Conservation (phyloP, 345 rosid species). For the Syzygium grande region DNA sequence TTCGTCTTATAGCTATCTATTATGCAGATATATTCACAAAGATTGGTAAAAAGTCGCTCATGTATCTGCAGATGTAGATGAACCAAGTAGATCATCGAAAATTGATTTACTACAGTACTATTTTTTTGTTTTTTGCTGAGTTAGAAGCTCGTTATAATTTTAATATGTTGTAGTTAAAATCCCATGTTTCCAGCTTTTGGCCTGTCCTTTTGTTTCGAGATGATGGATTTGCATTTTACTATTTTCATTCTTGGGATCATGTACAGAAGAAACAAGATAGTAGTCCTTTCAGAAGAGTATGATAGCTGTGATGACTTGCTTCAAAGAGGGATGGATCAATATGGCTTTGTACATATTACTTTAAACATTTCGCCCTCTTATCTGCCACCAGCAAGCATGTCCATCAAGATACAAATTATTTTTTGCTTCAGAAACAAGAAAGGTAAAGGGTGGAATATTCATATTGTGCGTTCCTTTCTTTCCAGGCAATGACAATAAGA, state of each 20-base stretch:
- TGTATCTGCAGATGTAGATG: neutral
- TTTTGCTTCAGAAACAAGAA: neutral
- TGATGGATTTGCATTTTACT: neutral
- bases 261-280: neutral
- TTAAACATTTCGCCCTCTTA: neutral
- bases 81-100: neutral
- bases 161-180: neutral
- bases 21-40: neutral
- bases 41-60: neutral
- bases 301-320: neutral
- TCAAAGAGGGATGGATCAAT: neutral
- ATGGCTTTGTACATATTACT: neutral
- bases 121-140: neutral
- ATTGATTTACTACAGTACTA: neutral
- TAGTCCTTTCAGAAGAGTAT: neutral
- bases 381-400: neutral
- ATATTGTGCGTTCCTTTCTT: neutral
- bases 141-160: neutral
- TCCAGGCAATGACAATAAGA: conserved; percentile 28
- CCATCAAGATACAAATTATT: neutral
- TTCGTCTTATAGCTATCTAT: neutral
- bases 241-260: neutral
- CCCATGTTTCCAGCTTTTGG: neutral
- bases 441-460: neutral
- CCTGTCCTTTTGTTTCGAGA: neutral